Evolutionary conservation across 495 filamentous ascomycete genomes (phyloP).

Genomic region (Hypoxylon subgilvum): DNA sequence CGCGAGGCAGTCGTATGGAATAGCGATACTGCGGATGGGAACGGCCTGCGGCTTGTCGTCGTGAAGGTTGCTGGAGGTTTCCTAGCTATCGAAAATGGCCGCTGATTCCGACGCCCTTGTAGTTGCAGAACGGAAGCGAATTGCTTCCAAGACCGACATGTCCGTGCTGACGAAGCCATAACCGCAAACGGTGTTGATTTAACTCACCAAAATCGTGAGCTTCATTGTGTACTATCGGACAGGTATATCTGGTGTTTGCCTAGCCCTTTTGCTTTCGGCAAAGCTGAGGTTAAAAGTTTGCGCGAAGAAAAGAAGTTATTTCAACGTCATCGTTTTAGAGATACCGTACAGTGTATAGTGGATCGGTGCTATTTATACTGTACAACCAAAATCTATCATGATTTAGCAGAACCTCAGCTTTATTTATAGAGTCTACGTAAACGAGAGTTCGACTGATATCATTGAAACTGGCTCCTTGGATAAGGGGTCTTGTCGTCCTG

Average conservation of each 20-base stretch:
- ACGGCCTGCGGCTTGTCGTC: not conserved
- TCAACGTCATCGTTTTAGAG: constrained; percentile 35
- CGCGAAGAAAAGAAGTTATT: constrained; percentile 28
- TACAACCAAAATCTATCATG: not conserved
- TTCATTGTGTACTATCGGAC: constrained; percentile 24
- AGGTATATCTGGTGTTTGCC: not conserved
- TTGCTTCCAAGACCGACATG: constrained; percentile 22
- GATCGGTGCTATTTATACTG: not conserved
- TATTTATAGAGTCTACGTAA: too few species aligned
- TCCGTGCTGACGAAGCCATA: constrained; percentile 35
- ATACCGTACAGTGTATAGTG: constrained; percentile 11
- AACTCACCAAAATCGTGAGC: constrained; percentile 3
- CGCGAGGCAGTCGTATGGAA: constrained; percentile 25
- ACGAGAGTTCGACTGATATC: too few species aligned
- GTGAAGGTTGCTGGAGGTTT: not conserved
- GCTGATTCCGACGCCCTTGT: constrained; percentile 12
- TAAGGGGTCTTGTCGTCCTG: too few species aligned
- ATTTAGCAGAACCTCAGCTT: too few species aligned
- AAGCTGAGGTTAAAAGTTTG: constrained; percentile 15
- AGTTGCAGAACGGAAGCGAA: constrained; percentile 19
- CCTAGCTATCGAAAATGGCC: constrained; percentile 5
- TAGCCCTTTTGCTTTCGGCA: not conserved
- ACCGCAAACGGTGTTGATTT: constrained; percentile 15
- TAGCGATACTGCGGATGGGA: not conserved
- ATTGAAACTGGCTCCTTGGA: too few species aligned